Evolutionary conservation across 345 rosid species (phyloP), one percentile per base, ranked within the genome.

Genomic region (Cochlearia excelsa): DNA sequence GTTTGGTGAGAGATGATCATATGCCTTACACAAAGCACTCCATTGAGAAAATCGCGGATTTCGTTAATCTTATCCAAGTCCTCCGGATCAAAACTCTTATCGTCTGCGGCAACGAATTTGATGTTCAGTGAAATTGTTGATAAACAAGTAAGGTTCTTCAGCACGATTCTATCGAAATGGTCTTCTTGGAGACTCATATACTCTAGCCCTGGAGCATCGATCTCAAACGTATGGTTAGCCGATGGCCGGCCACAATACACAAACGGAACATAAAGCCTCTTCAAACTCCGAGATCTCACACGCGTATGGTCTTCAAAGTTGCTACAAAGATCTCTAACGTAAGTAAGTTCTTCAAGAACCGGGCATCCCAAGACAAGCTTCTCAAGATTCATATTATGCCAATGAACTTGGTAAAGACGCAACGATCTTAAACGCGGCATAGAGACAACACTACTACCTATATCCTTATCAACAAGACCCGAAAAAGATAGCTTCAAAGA

Each of bases 181-280:
- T 49, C 65, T 37, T 61, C 55, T 49, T 27, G n/a, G 26, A 62
- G 40, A 30, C 41, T 63, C 68, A 52, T 3, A 52, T 23, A 29
- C 51, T 63, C 59, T 7, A 63, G 59, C 28, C 35, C 16, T 1
- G 59, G 68, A 63, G 59, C 59, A 43, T 63, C 59, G 26, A 63
- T 63, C 43, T 53, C 51, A 43, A 63, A 38, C 1, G 63, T 34
- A 16, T 16, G 23, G 23, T 16, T 16, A 16, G 23, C 23, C 23
- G 0, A 16, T 16, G 23, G 7, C 2, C 33, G 33, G 3, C 26
- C 57, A 41, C 48, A 33, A 3, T 33, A 33, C 0, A 5, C 0
- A 5, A 0, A 4, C 2, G 54, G 57, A 30, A 63, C 50, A 63
- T 6, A 10, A 34, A 63, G 53, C 43, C 31, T 62, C 67, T 30